A percentile compares a stretch with the other conserved stretches of the same genome.
Evolutionary conservation across 768 basidiomycete genomes (phyloP).

Genomic region (Lentinula sp.): DNA sequence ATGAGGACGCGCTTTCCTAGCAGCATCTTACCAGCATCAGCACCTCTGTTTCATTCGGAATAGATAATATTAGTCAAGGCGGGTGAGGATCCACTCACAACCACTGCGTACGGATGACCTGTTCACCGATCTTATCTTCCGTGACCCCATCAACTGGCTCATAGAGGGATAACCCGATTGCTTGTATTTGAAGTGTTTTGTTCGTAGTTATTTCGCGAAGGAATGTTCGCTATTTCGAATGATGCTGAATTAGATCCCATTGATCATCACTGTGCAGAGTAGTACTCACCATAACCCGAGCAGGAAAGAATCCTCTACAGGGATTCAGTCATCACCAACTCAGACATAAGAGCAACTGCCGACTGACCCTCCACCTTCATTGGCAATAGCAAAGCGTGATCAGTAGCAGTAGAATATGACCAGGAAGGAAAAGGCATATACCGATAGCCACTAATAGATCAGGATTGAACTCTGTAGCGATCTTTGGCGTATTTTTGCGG

Average conservation of each 20-base stretch:
- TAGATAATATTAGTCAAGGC: no score
- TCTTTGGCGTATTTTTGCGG: conserved; percentile 54
- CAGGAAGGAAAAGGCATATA: conserved; percentile 20
- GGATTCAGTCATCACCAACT: not conserved
- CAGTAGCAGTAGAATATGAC: conserved; percentile 1
- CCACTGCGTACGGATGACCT: conserved; percentile 97
- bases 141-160: conserved; percentile 79
- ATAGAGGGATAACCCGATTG: conserved; percentile 94
- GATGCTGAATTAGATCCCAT: not conserved
- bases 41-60: conserved; percentile 35
- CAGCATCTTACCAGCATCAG: conserved; percentile 60
- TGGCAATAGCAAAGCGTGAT: conserved; percentile 7
- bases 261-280: not conserved
- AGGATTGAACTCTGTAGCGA: conserved; percentile 79
- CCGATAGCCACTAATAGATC: conserved; percentile 83
- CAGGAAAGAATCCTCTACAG: conserved; percentile 88
- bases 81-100: conserved; percentile 44
- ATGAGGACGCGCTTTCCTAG: conserved; percentile 80
- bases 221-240: conserved; percentile 64
- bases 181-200: conserved; percentile 86
- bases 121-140: conserved; percentile 67
- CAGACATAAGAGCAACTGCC: conserved; percentile 7
- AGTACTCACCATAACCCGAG: conserved; percentile 68
- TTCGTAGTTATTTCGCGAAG: conserved; percentile 64
- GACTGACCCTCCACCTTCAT: conserved; percentile 75